Conservation (phyloP, 768 basidiomycete species). For the Calocybe cyanea region DNA sequence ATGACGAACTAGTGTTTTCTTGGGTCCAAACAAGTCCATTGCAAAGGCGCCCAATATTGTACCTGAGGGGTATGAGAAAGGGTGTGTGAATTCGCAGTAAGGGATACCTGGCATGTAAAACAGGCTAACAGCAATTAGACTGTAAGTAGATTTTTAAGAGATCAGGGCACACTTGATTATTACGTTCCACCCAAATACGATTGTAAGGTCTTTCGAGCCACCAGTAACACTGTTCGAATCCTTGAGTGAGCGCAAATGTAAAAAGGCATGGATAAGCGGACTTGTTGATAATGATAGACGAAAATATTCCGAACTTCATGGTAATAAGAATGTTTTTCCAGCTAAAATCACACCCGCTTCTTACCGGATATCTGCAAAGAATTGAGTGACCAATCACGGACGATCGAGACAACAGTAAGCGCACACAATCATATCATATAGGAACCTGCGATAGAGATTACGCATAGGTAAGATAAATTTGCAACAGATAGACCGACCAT, state of each 20-base stretch:
- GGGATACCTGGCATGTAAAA: conserved; percentile 36
- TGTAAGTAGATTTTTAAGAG: not conserved
- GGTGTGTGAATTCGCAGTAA: not conserved
- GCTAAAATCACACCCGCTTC: conserved; percentile 19
- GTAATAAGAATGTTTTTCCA: not conserved
- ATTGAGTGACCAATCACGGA: too few relatives aligned
- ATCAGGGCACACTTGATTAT: conserved; percentile 64
- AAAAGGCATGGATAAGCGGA: conserved; percentile 23
- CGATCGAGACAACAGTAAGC: conserved; percentile 18
- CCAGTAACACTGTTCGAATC: conserved; percentile 51
- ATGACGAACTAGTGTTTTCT: conserved; percentile 56
- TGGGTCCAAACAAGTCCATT: conserved; percentile 72
- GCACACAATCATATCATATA: conserved; percentile 78
- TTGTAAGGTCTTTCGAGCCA: conserved; percentile 40
- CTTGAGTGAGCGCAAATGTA: not conserved
- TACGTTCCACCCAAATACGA: conserved; percentile 80
- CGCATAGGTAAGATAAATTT: not conserved
- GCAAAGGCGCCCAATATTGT: conserved; percentile 74
- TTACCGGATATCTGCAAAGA: conserved; percentile 52
- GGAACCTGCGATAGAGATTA: conserved; percentile 40
- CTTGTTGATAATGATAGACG: conserved; percentile 69
- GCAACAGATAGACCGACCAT: conserved; percentile 44
- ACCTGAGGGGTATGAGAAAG: conserved; percentile 20
- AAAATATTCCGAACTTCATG: conserved; percentile 70
- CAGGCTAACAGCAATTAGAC: conserved; percentile 20